Evolutionary conservation across 2,329 filamentous ascomycete genomes (phyloP).

Genomic region (Pestalotiopsis fici): DNA sequence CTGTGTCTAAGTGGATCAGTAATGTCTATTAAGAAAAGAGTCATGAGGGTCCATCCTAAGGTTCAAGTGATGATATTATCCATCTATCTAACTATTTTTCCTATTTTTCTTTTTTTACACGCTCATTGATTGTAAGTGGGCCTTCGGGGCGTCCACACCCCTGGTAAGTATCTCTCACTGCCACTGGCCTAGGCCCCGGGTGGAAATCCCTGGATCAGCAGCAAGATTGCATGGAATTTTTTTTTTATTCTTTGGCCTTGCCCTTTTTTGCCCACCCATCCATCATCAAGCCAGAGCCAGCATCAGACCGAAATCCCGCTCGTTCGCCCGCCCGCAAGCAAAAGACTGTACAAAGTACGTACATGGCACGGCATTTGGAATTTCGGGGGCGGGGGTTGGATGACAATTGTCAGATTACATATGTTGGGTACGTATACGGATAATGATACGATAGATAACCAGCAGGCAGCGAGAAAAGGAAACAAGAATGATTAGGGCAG

Average conservation of each 20-base stretch:
- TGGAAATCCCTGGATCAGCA: not conserved
- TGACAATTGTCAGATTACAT: conserved; percentile 5
- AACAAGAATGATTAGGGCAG: not conserved
- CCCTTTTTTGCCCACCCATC: no score
- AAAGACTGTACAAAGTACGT: not conserved
- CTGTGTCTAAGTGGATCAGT: not conserved
- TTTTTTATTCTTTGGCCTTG: not conserved
- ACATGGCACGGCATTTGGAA: not conserved
- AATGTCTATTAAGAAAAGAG: no score
- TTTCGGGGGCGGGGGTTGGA: not conserved
- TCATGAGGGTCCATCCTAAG: not conserved
- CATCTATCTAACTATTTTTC: not conserved
- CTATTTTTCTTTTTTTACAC: not conserved
- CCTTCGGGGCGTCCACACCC: not conserved
- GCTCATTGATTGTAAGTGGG: not conserved
- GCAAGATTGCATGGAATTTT: not conserved
- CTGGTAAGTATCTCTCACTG: not conserved
- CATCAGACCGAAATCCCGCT: not conserved
- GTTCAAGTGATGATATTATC: not conserved
- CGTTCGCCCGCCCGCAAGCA: no score
- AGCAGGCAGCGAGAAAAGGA: not conserved
- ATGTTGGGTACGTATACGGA: not conserved
- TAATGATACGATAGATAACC: not conserved
- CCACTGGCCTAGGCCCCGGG: not conserved
- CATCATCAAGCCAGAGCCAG: no score